Evolutionary conservation across 2,329 filamentous ascomycete genomes (phyloP).

Genomic region (Botrytis squamosa): DNA sequence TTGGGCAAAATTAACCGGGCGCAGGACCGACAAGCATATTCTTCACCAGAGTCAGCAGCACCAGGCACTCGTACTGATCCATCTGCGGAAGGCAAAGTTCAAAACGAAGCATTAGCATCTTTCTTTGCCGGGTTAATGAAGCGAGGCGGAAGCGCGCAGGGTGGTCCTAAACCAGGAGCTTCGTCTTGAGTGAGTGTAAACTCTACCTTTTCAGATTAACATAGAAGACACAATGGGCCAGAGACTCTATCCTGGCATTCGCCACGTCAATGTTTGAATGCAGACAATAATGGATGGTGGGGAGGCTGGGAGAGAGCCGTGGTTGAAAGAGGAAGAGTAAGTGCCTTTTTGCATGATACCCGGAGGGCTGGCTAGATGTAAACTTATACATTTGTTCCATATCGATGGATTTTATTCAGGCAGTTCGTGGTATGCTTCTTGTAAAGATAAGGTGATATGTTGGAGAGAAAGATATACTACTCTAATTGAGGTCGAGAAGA

Average conservation of each 20-base stretch:
- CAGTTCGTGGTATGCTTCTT: neutral
- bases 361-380: constrained; percentile 21
- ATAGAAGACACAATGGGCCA: neutral
- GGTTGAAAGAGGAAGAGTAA: neutral
- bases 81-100: constrained; percentile 47
- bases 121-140: constrained; percentile 61
- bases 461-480: neutral
- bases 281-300: neutral
- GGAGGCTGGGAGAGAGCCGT: neutral
- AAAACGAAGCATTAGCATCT: constrained; percentile 58
- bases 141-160: constrained; percentile 43
- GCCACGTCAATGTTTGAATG: constrained; percentile 2
- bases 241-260: constrained; percentile 11
- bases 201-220: neutral
- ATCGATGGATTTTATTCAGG: constrained; percentile 19
- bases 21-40: constrained; percentile 40
- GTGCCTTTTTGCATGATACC: constrained; percentile 22
- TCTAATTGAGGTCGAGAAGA: neutral
- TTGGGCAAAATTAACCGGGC: constrained; percentile 8
- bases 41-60: constrained; percentile 38
- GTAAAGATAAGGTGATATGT: constrained; percentile 9
- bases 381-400: constrained; percentile 23
- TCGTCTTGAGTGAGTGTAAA: constrained; percentile 23
- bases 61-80: constrained; percentile 32
- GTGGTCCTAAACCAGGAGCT: constrained; percentile 36